phyloP scores from a whole-genome alignment of 2,329 filamentous ascomycete genomes.

The Fusarium anthophilum region DNA sequence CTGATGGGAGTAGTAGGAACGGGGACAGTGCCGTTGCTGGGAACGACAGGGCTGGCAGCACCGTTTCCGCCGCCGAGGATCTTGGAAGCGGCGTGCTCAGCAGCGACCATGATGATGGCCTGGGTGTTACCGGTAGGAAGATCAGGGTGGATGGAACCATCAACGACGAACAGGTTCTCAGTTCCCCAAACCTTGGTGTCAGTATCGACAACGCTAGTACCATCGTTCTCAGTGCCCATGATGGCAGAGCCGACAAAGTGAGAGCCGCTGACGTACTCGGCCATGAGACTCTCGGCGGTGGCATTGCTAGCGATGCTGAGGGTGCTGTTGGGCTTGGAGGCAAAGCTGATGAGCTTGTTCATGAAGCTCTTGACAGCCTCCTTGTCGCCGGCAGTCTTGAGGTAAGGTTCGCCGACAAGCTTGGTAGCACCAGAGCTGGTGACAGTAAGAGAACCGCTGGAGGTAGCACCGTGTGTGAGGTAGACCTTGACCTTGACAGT shows the following conservation, averaged over 20 bases:
- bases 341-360: slow-evolving; percentile 71
- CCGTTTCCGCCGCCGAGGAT: slow-evolving; percentile 17
- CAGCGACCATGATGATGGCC: slow-evolving; percentile 70
- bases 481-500: slow-evolving; percentile 59
- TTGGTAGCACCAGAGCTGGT: slow-evolving; percentile 53
- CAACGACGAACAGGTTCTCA: slow-evolving; percentile 74
- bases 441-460: slow-evolving; percentile 55
- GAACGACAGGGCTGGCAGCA: neutral
- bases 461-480: slow-evolving; percentile 60
- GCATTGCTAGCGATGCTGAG: slow-evolving; percentile 59
- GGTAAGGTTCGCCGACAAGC: slow-evolving; percentile 50
- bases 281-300: slow-evolving; percentile 64
- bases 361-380: slow-evolving; percentile 59
- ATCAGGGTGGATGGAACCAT: slow-evolving; percentile 75
- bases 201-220: slow-evolving; percentile 68
- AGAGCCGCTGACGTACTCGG: slow-evolving; percentile 59
- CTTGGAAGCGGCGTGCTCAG: slow-evolving; percentile 64
- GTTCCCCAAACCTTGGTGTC: slow-evolving; percentile 73
- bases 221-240: slow-evolving; percentile 64
- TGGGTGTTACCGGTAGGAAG: slow-evolving; percentile 75
- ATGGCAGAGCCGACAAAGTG: slow-evolving; percentile 70
- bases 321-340: slow-evolving; percentile 65
- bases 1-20: neutral
- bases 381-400: slow-evolving; percentile 48
- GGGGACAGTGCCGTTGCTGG: slow-evolving; percentile 3